Evolutionary conservation across 108 stramenopile genomes (phyloP).

Genomic region (Poteriospumella lacustris): DNA sequence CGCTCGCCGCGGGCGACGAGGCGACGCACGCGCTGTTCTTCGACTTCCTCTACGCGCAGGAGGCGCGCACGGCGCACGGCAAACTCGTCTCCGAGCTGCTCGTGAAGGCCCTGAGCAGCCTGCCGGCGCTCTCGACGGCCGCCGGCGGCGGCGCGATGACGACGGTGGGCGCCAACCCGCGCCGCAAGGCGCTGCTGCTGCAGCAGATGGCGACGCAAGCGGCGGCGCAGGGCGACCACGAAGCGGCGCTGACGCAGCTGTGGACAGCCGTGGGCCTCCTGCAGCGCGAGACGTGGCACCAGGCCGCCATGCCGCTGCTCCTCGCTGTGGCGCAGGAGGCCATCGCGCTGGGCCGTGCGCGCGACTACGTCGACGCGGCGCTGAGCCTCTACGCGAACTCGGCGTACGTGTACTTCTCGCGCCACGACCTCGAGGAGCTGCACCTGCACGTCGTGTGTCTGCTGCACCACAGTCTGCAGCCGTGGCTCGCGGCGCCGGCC

Average conservation of each 20-base stretch:
- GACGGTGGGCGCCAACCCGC: no score
- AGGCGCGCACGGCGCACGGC: neutral
- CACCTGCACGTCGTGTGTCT: neutral
- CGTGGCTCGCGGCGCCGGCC: neutral
- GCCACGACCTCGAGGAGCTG: slow-evolving; percentile 10
- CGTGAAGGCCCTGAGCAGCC: neutral
- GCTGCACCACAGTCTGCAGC: neutral
- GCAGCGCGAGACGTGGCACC: neutral
- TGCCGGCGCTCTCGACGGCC: no score
- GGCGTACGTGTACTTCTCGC: neutral
- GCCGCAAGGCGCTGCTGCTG: neutral
- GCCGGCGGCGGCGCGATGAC: no score
- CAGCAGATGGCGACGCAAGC: neutral
- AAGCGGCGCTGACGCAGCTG: neutral
- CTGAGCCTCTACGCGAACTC: neutral
- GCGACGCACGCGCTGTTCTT: neutral
- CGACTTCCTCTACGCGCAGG: neutral
- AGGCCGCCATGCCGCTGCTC: neutral
- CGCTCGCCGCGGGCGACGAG: neutral
- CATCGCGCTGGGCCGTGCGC: neutral
- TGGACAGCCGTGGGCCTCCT: neutral
- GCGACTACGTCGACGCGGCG: neutral
- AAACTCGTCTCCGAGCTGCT: neutral
- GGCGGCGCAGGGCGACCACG: neutral
- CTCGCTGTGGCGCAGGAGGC: neutral